A percentile compares a stretch with the other conserved stretches of the same genome.
phyloP scores from a whole-genome alignment of 352 stramenopile species.

The Pythium coloratum region DNA sequence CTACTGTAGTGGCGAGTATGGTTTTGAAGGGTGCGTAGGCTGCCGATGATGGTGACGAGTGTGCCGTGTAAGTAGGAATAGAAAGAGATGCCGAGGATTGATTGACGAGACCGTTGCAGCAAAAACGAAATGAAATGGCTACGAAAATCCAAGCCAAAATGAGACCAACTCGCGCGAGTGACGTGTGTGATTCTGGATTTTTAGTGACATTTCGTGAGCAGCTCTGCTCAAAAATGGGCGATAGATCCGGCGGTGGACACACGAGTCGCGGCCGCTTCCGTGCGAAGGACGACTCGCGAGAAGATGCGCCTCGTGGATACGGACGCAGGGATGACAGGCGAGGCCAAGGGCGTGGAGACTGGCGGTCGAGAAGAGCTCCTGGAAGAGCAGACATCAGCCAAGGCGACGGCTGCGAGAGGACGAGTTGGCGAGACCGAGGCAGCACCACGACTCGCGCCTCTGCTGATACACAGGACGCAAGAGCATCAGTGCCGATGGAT shows the following conservation, averaged over 20 bases:
- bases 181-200: neutral
- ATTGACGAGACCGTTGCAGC: neutral
- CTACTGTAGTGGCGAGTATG: neutral
- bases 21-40: neutral
- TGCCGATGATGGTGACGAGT: neutral
- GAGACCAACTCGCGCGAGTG: neutral
- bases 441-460: neutral
- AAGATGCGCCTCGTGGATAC: neutral
- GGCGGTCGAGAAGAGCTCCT: neutral
- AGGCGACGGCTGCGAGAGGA: neutral
- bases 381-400: neutral
- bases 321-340: neutral
- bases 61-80: conserved; percentile 5
- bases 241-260: neutral
- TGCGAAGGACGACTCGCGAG: neutral
- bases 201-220: conserved; percentile 1
- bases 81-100: neutral
- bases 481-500: neutral
- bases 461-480: neutral
- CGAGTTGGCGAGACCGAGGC: neutral
- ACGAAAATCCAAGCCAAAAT: neutral
- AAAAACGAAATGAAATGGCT: conserved; percentile 1
- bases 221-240: neutral
- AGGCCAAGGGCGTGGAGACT: neutral
- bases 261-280: neutral